Evolutionary conservation across 2,329 filamentous ascomycete genomes (phyloP), one percentile per base, ranked within the genome.

Genomic region (Exophiala xenobiotica): DNA sequence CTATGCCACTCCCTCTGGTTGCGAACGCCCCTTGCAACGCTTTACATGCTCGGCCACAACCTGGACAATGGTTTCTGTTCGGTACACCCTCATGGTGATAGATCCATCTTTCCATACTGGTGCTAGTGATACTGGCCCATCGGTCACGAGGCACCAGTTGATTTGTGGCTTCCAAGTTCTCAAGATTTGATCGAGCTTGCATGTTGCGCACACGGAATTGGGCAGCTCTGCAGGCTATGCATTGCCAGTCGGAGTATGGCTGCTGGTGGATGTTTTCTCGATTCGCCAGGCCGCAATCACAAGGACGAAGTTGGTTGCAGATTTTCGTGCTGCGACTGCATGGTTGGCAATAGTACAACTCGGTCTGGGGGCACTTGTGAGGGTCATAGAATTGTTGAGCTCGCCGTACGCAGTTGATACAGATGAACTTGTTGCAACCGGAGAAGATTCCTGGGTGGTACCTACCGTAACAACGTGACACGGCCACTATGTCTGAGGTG

Each of bases 331-430:
- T 5, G 20, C 20, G 6, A 24, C 45, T 50, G 42, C 53, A 53
- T 4, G 29, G 46, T 14, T 26, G 41, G 42, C 53, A 52, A 23
- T 56, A 52, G 38, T 52, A 40, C 24, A 55, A 23, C 46, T 55
- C 49, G 26, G 46, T 41, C 6, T 27, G 39, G n/a, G 27, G 38
- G 5, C 27, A 26, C 12, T 37, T 35, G 44, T 33, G 31, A 11
- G 29, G 33, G n/a, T 31, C 26, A 24, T 29, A 19, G 16, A 38
- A n/a, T 14, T 31, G 33, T 19, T 49, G 53, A 3, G 53, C 44
- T 8, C 12, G 8, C 33, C 23, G 33, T 8, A 46, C 49, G 27
- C 53, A 55, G 14, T 42, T 24, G 8, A 31, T 27, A 27, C 53
- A 55, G 22, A 55, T 27, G 23, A 29, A 22, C 14, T 42, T 52